Base-by-base conservation (phyloP, 139 green algal species). In the Chlamydomonas sp. region DNA sequence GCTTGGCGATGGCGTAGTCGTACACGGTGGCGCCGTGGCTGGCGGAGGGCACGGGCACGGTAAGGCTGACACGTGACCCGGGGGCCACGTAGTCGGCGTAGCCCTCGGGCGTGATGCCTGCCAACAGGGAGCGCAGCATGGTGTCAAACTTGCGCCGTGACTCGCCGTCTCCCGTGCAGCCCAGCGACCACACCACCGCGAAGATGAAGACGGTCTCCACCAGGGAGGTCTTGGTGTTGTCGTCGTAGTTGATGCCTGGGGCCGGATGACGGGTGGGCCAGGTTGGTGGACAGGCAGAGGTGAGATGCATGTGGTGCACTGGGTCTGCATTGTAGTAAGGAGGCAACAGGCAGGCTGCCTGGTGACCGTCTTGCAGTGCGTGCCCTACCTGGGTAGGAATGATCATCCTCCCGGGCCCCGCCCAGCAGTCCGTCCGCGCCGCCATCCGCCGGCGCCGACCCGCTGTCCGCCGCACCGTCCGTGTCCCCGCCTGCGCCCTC, bases 151-250 rank as follows among this genome's bases (percentile, higher is more conserved):
- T 90, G 18, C 64, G 72, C 18, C 95, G 90, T 31, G 85, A 91
- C 9, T 93, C 93, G 58, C 69, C 89, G 85, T 95, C 91, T 2
- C 91, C 92, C 14, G 94, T 97, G 77, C 85, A 90, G 9, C 95
- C 95, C 6, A 93, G 82, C 17, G 86, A 92, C 95, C 95, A 97
- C 3, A 95, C 89, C 64, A 96, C 57, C 14, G 92, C 79, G 80
- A 97, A 97, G 66, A 97, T 84, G 88, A 95, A 93, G 20, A 90
- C 71, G 5, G 87, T 88, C 85, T 97, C 93, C 15, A 95, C 80
- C 91, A 94, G 90, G 76, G 91, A 77, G 14, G 89, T 82, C 88
- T 94, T 87, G 58, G 80, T 91, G 17, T 89, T 77, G 17, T 96
- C 93, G 67, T 97, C 90, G 63, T 93, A 74, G 0, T 83, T 31